Percentiles rank a stretch among this genome's conserved stretches.
Evolutionary conservation across 1,139 yeast species (phyloP).

Genomic region (Pichia cactophila): DNA sequence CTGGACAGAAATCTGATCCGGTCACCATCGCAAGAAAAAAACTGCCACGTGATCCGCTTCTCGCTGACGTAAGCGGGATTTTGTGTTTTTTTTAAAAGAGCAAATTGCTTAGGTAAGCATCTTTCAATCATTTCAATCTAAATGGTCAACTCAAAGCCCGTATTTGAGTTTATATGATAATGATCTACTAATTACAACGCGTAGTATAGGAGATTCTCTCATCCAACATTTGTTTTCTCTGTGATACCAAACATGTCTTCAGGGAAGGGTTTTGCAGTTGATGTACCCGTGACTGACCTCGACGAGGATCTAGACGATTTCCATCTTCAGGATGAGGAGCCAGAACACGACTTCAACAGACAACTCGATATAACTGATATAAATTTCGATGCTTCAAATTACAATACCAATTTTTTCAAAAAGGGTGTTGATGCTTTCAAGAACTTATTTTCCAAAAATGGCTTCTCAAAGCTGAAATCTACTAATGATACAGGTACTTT

Average conservation of each 20-base stretch:
- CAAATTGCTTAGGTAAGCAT: too few species aligned
- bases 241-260: slow-evolving; percentile 1
- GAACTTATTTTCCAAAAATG: slow-evolving; percentile 5
- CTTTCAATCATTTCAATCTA: too few species aligned
- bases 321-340: slow-evolving; percentile 29
- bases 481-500: background rate
- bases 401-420: slow-evolving; percentile 1
- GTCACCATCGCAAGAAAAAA: too few species aligned
- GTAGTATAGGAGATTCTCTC: too few species aligned
- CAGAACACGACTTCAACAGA: slow-evolving; percentile 19
- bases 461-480: background rate
- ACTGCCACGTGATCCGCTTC: too few species aligned
- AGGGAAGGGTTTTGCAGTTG: slow-evolving; percentile 31
- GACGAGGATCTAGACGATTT: slow-evolving; percentile 44
- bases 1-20: too few species aligned
- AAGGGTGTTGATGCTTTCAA: slow-evolving; percentile 1
- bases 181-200: background rate
- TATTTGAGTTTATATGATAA: too few species aligned
- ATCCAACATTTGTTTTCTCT: background rate
- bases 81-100: background rate
- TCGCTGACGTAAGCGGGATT: background rate
- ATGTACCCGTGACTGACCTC: slow-evolving; percentile 51
- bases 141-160: background rate
- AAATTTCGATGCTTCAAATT: slow-evolving; percentile 5
- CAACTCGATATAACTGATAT: slow-evolving; percentile 20